phyloP scores from a whole-genome alignment of 2,329 filamentous ascomycete species.

The Alternaria dauci region DNA sequence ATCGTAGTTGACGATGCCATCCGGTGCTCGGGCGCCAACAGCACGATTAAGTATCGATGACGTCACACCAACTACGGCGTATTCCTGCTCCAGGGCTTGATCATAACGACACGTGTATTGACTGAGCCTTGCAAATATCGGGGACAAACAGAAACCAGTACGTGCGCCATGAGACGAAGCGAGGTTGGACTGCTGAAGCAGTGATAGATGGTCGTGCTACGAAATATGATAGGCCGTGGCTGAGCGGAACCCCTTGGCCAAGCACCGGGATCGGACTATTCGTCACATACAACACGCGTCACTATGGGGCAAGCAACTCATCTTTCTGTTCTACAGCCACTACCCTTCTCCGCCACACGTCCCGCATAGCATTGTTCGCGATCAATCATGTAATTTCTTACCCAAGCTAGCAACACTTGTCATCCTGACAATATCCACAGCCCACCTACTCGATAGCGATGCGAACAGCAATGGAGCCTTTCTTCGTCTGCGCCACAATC shows the following conservation, averaged over 20 bases:
- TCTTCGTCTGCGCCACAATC: slow-evolving; percentile 37
- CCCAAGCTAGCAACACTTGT: neutral
- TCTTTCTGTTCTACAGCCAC: too few species aligned
- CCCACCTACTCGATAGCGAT: slow-evolving; percentile 31
- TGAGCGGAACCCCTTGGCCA: neutral
- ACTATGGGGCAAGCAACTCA: neutral
- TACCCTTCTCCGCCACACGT: neutral
- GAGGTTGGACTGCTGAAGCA: neutral
- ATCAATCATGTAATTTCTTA: neutral
- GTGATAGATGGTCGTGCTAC: neutral
- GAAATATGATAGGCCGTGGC: neutral
- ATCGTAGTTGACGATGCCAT: neutral
- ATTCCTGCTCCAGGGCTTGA: neutral
- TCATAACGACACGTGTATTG: neutral
- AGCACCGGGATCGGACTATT: neutral
- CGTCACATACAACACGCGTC: neutral
- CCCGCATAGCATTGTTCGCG: neutral
- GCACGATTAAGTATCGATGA: neutral
- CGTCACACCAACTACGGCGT: neutral
- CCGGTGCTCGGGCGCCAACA: neutral
- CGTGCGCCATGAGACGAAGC: neutral
- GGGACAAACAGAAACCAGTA: too few species aligned
- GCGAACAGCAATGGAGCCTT: slow-evolving; percentile 34
- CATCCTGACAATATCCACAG: neutral
- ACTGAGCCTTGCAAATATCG: neutral